Evolutionary conservation across 2,329 filamentous ascomycete species (phyloP).

Genomic region (Coniochaeta sp.): DNA sequence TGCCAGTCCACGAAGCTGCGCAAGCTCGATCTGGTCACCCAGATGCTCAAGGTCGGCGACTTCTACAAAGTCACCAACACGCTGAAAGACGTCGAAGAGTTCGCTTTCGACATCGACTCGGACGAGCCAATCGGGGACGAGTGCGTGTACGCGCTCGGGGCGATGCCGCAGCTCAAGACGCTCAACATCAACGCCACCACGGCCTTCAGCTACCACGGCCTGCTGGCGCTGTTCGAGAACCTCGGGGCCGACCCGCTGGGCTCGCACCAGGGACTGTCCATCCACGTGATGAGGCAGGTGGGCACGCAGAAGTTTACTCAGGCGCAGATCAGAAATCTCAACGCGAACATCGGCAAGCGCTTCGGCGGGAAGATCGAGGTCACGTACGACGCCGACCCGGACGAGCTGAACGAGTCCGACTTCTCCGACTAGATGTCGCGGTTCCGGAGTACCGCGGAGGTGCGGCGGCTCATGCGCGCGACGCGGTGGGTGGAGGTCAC

Average conservation of each 20-base stretch:
- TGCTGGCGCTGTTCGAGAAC: constrained; percentile 32
- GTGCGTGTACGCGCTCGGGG: constrained; percentile 27
- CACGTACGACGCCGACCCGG: constrained; percentile 21
- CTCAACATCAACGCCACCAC: constrained; percentile 49
- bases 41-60: constrained; percentile 42
- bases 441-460: neutral
- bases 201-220: constrained; percentile 42
- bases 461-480: neutral
- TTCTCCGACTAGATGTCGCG: constrained; percentile 17
- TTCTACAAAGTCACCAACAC: constrained; percentile 36
- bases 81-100: constrained; percentile 42
- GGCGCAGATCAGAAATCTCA: constrained; percentile 17
- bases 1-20: constrained; percentile 42
- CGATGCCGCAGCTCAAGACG: constrained; percentile 38
- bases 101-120: constrained; percentile 46
- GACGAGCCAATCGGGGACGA: constrained; percentile 29
- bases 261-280: constrained; percentile 19
- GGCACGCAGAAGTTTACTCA: constrained; percentile 14
- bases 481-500: neutral
- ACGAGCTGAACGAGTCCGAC: constrained; percentile 27
- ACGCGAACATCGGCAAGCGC: constrained; percentile 12
- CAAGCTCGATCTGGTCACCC: constrained; percentile 42
- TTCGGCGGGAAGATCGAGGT: constrained; percentile 26
- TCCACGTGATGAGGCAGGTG: constrained; percentile 26
- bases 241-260: constrained; percentile 18